Evolutionary conservation across 2,329 filamentous ascomycete species (phyloP), one percentile per base, ranked within the genome.

Genomic region (Phoma sp.): DNA sequence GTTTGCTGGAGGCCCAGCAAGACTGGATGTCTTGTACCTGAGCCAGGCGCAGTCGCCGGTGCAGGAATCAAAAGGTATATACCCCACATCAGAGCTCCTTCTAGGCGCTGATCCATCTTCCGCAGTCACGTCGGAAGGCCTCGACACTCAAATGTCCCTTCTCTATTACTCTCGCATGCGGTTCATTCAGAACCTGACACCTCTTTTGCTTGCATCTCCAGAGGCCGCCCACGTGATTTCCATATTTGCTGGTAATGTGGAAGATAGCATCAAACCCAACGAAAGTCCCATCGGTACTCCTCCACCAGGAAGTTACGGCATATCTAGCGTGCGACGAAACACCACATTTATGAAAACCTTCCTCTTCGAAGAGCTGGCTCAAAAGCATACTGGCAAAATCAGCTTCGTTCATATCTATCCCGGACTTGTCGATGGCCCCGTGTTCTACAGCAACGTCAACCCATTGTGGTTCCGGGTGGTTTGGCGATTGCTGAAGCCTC

Each of bases 51-150:
- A 61, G 14, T 61, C 65, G 11, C 60, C 64, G 4, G 3, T 64
- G 42, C 67, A 57, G 32, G 82, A 85, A 60, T 71, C 73, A 23
- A 75, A 74, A 23, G 76, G 87, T 53, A 86, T 64, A 64, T 84
- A 82, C 84, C 48, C 21, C 5, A 20, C 15, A 5, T 21, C 5
- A 7, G 3, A 15, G 7, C 2, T 11, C 7, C 7, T 5, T 33
- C 11, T 4, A 20, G 15, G 14, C 14, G 3, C 17, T 21, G 7
- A 28, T 18, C 39, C 28, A 5, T 10, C 9, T 77, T 75, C 68
- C 81, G 58, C 76, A 69, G 76, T 9, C 56, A 69, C 23, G 56
- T 66, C 47, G 6, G 76, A 78, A 65, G 73, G 72, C 6, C 57
- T 77, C 1, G 70, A 76, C 39, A 56, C 62, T 7, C 72, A 73